These are phyloP conservation scores for Alternaria sp. DNA, from an alignment of 2,329 filamentous ascomycete genomes.

Conservation along the genomic window DNA sequence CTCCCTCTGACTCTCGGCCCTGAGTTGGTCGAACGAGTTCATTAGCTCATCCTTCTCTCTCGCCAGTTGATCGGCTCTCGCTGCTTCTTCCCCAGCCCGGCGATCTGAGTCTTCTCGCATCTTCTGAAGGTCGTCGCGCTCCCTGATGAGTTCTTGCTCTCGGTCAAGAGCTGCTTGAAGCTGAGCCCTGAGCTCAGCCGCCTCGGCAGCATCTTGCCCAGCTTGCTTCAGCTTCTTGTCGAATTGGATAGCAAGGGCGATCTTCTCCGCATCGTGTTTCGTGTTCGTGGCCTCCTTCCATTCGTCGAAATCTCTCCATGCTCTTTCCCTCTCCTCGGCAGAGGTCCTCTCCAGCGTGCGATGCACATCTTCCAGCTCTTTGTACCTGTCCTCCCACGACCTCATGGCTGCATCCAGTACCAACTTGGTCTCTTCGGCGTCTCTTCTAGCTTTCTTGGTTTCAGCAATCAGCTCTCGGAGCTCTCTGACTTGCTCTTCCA, in stretches of 20 bases:
- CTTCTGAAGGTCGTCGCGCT: slow-evolving; percentile 58
- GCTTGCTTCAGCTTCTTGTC: slow-evolving; percentile 53
- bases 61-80: slow-evolving; percentile 33
- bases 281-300: slow-evolving; percentile 49
- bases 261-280: slow-evolving; percentile 48
- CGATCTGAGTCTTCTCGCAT: slow-evolving; percentile 31
- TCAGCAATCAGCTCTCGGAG: slow-evolving; percentile 55
- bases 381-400: slow-evolving; percentile 52
- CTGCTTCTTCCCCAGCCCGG: slow-evolving; percentile 44
- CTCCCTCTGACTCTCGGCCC: slow-evolving; percentile 44
- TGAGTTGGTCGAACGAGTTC: slow-evolving; percentile 40
- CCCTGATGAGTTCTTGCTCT: slow-evolving; percentile 53
- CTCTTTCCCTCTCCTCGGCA: slow-evolving; percentile 43
- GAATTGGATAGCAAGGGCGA: slow-evolving; percentile 48
- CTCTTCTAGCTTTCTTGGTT: slow-evolving; percentile 52
- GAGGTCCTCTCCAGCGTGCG: slow-evolving; percentile 47
- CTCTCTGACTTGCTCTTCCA: slow-evolving; percentile 61
- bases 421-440: slow-evolving; percentile 40
- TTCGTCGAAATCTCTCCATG: slow-evolving; percentile 51
- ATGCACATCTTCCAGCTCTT: slow-evolving; percentile 51
- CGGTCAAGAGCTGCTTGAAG: slow-evolving; percentile 55
- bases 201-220: slow-evolving; percentile 52
- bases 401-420: slow-evolving; percentile 42
- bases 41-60: slow-evolving; percentile 47
- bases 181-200: slow-evolving; percentile 42